phyloP scores from a whole-genome alignment of 1,139 yeast species.

The Torulaspora globosa region DNA sequence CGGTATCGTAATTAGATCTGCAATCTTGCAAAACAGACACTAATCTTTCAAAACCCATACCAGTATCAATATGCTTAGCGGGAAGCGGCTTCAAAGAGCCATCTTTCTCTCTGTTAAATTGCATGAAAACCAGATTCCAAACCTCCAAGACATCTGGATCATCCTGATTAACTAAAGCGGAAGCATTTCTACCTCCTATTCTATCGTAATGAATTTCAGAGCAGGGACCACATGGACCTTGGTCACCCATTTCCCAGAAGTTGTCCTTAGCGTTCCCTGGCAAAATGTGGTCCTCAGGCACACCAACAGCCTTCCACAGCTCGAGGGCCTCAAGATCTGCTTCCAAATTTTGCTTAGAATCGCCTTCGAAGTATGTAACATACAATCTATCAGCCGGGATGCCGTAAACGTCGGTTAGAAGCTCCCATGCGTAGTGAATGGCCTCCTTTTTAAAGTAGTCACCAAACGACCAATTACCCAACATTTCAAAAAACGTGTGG shows the following conservation, averaged over 20 bases:
- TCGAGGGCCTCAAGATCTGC: constrained; percentile 93
- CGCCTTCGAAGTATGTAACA: constrained; percentile 96
- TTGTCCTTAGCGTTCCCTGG: constrained; percentile 90
- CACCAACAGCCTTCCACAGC: constrained; percentile 83
- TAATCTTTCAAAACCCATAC: constrained; percentile 97
- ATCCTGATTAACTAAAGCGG: constrained; percentile 84
- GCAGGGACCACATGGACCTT: constrained; percentile 99
- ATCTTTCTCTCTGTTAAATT: constrained; percentile 89
- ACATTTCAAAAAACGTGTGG: constrained; percentile 97
- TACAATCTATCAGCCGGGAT: constrained; percentile 74
- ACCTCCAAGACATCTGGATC: constrained; percentile 97
- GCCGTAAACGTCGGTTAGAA: constrained; percentile 78
- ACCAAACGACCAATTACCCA: constrained; percentile 99
- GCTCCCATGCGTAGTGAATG: constrained; percentile 82
- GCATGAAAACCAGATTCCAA: constrained; percentile 97
- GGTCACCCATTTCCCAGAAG: constrained; percentile 99
- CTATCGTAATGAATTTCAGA: constrained; percentile 96
- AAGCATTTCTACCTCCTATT: constrained; percentile 95
- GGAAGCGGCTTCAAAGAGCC: constrained; percentile 80
- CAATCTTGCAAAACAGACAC: constrained; percentile 91
- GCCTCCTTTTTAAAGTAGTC: constrained; percentile 97
- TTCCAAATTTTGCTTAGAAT: constrained; percentile 71
- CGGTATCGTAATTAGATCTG: constrained; percentile 92
- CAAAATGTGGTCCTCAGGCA: constrained; percentile 82
- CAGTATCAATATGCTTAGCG: constrained; percentile 93